These are phyloP conservation scores for Oryza brachyantha DNA, from an alignment of 176 grass and related monocot genomes.

Conservation along the genomic window DNA sequence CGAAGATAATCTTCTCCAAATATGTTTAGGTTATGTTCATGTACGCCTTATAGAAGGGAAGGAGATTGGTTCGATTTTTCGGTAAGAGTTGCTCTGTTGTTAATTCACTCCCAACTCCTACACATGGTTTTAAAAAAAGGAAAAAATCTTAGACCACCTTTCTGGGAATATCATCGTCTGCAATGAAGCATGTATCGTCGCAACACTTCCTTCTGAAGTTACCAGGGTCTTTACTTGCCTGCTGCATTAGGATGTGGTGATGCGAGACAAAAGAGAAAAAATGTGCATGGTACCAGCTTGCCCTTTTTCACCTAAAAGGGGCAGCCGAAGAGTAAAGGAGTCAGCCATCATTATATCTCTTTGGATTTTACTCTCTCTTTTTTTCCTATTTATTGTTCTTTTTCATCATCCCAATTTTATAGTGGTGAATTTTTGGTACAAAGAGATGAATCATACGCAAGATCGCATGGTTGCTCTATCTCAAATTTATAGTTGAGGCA, in stretches of 20 bases:
- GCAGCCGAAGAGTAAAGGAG: not conserved
- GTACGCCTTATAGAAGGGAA: not conserved
- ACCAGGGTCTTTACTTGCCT: not conserved
- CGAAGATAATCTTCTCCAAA: not conserved
- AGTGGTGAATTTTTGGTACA: slow-evolving; percentile 45
- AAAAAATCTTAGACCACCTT: not conserved
- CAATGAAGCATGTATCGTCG: not conserved
- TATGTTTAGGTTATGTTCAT: not conserved
- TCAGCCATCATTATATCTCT: not conserved
- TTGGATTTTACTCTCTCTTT: slow-evolving; percentile 3
- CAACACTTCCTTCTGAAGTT: not conserved
- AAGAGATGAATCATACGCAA: slow-evolving; percentile 41
- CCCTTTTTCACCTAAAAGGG: not conserved
- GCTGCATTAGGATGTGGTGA: not conserved
- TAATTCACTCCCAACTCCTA: not conserved
- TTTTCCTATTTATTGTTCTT: slow-evolving; percentile 35
- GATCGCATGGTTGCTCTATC: slow-evolving; percentile 29
- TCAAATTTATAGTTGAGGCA: slow-evolving; percentile 43
- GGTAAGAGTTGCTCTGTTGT: not conserved
- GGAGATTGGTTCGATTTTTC: not conserved
- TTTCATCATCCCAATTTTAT: slow-evolving; percentile 23
- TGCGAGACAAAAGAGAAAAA: not conserved
- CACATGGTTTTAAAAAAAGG: too few relatives aligned
- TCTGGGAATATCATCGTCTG: not conserved
- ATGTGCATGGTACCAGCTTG: not conserved